phyloP scores from a whole-genome alignment of 192 early-diverging fungal genomes.

The Mortierella antarctica region DNA sequence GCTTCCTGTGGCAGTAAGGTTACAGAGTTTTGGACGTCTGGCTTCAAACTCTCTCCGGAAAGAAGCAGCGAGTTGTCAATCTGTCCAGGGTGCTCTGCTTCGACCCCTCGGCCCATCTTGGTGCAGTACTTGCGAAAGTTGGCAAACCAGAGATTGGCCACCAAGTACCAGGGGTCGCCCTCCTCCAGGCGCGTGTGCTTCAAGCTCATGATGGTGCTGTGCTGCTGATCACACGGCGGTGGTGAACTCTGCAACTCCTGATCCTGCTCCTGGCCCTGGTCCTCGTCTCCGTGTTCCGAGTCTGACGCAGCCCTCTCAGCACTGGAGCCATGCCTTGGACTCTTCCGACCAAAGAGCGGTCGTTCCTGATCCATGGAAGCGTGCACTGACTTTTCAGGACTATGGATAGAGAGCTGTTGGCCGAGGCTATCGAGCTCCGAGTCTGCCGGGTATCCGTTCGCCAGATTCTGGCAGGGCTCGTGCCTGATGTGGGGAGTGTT shows the following conservation, averaged over 20 bases:
- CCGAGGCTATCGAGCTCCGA: constrained; percentile 30
- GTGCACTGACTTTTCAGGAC: constrained; percentile 24
- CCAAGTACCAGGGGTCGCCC: constrained; percentile 58
- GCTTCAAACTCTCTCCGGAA: constrained; percentile 48
- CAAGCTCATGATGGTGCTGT: not conserved
- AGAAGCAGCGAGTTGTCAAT: constrained; percentile 61
- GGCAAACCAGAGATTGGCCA: constrained; percentile 57
- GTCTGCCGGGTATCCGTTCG: constrained; percentile 13
- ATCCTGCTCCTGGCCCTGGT: not conserved
- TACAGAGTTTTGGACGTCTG: constrained; percentile 44
- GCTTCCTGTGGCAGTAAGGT: constrained; percentile 56
- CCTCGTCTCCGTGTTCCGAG: not conserved
- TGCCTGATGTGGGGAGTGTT: not conserved
- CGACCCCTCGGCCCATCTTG: constrained; percentile 32
- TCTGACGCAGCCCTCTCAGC: not conserved
- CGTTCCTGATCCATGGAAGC: constrained; percentile 2
- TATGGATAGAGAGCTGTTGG: constrained; percentile 40
- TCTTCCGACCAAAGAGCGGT: not conserved
- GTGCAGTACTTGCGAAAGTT: constrained; percentile 58
- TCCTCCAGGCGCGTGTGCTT: constrained; percentile 10
- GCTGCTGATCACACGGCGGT: constrained; percentile 16
- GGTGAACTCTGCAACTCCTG: not conserved
- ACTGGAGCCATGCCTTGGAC: not conserved
- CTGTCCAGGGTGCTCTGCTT: constrained; percentile 42
- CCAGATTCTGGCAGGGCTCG: not conserved